phyloP scores from a whole-genome alignment of 129 eudicot genomes.

The Logfia minima region DNA sequence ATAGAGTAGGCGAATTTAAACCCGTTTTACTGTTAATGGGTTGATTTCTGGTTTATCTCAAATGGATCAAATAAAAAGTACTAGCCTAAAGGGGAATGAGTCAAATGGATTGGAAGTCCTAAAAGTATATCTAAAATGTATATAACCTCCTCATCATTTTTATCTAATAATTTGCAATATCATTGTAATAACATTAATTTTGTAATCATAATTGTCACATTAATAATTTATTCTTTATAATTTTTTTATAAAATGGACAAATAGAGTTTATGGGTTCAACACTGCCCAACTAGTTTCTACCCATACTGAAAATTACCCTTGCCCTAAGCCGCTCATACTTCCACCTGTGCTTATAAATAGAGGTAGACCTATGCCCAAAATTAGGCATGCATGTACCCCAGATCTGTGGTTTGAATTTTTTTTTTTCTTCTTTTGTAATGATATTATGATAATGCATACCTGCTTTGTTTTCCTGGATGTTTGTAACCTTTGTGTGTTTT shows the following conservation, averaged over 20 bases:
- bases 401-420: neutral
- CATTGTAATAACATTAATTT: too few relatives aligned
- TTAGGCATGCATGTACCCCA: neutral
- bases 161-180: too few relatives aligned
- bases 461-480: neutral
- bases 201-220: neutral
- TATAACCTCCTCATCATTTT: neutral
- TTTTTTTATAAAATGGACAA: neutral
- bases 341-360: neutral
- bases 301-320: neutral
- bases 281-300: neutral
- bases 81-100: too few relatives aligned
- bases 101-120: neutral
- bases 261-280: neutral
- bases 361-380: neutral
- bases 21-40: neutral
- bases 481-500: conserved; percentile 4
- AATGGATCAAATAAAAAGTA: too few relatives aligned
- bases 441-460: neutral
- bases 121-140: too few relatives aligned
- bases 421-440: neutral
- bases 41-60: neutral
- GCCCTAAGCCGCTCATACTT: neutral
- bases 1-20: neutral
- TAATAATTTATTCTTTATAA: too few relatives aligned